These are phyloP conservation scores for Styphnolobium japonicum DNA, from an alignment of 306 rosid genomes.

Conservation along the genomic window DNA sequence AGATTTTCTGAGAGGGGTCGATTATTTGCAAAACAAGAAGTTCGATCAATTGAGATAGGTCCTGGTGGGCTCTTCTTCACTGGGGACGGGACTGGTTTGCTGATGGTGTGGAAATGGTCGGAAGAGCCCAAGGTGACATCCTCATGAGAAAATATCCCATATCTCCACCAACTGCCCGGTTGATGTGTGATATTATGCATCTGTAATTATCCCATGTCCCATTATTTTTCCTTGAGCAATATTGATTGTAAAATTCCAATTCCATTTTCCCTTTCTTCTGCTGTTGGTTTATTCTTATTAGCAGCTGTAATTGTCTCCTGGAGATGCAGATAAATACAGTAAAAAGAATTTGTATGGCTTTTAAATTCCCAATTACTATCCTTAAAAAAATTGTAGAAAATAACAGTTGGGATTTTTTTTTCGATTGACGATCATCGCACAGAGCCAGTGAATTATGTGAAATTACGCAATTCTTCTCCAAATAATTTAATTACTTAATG, in stretches of 20 bases:
- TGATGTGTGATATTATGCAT: background rate
- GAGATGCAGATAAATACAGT: too few species aligned
- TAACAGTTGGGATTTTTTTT: too few species aligned
- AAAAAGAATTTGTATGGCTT: background rate
- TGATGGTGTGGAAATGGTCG: constrained; percentile 41
- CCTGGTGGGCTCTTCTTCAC: constrained; percentile 45
- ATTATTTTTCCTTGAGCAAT: background rate
- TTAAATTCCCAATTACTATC: background rate
- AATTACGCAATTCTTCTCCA: too few species aligned
- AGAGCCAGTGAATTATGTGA: too few species aligned
- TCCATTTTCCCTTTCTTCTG: background rate
- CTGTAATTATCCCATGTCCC: too few species aligned
- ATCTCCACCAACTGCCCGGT: background rate
- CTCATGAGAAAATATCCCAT: background rate
- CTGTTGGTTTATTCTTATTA: background rate
- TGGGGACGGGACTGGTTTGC: constrained; percentile 39
- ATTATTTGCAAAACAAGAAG: constrained; percentile 30
- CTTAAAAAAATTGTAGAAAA: background rate
- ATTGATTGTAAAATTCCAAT: too few species aligned
- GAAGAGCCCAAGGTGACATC: background rate
- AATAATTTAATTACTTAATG: too few species aligned
- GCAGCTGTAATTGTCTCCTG: background rate
- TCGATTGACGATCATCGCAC: too few species aligned
- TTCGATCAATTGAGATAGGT: constrained; percentile 20
- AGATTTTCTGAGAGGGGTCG: constrained; percentile 46